These are phyloP conservation scores for Xenoacremonium recifei DNA, from an alignment of 2,329 filamentous ascomycete genomes.

Conservation along the genomic window DNA sequence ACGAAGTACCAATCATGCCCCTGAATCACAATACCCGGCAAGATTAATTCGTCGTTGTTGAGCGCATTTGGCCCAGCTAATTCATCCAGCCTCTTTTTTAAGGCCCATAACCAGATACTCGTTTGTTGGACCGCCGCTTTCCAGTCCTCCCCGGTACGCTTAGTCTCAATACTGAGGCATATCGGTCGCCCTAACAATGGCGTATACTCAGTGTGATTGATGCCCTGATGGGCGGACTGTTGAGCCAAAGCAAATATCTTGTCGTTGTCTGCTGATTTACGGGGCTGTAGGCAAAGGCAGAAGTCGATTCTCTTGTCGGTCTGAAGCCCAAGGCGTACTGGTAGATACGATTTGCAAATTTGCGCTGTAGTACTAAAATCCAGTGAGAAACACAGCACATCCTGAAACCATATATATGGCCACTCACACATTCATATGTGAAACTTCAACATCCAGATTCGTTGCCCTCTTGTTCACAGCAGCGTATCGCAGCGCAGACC, in stretches of 20 bases:
- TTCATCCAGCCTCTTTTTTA: conserved; percentile 1
- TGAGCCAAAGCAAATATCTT: neutral
- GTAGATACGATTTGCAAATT: neutral
- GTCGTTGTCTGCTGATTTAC: neutral
- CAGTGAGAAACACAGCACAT: neutral
- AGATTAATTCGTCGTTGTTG: neutral
- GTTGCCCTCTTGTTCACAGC: neutral
- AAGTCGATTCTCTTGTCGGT: conserved; percentile 2
- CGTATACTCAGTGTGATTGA: conserved; percentile 6
- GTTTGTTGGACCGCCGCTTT: conserved; percentile 4
- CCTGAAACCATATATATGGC: neutral
- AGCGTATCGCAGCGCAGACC: neutral
- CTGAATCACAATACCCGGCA: conserved; percentile 1
- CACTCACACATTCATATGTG: neutral
- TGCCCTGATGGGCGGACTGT: neutral
- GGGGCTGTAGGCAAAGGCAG: conserved; percentile 3
- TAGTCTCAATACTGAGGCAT: conserved; percentile 8
- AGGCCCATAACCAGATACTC: conserved; percentile 5
- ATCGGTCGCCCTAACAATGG: conserved; percentile 4
- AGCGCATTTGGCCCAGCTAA: neutral
- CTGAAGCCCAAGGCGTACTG: neutral
- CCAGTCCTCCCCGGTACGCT: conserved; percentile 4
- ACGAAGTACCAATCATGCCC: neutral
- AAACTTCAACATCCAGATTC: neutral
- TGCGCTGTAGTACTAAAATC: neutral